Evolutionary conservation across 768 basidiomycete genomes (phyloP).

Genomic region (Amanita exitialis): DNA sequence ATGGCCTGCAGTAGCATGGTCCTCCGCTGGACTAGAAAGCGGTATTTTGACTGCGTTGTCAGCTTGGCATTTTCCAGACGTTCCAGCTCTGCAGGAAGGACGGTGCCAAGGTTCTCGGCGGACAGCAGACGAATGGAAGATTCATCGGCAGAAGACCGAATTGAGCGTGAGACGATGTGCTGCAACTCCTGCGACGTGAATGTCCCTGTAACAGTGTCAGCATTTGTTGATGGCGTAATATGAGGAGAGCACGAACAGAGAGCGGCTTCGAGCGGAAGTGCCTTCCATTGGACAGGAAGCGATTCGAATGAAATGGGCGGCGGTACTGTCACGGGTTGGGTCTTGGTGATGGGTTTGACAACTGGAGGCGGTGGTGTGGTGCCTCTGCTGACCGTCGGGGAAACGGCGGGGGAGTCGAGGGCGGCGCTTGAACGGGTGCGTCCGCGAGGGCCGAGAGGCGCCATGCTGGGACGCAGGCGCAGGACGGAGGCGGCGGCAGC

Average conservation of each 20-base stretch:
- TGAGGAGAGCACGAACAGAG: constrained; percentile 26
- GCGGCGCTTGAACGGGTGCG: neutral
- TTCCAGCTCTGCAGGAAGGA: constrained; percentile 48
- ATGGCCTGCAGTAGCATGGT: constrained; percentile 67
- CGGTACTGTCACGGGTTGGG: constrained; percentile 18
- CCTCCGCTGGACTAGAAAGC: constrained; percentile 55
- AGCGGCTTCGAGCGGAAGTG: constrained; percentile 61
- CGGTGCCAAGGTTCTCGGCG: constrained; percentile 46
- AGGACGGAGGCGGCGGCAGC: neutral
- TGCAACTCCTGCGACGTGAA: constrained; percentile 56
- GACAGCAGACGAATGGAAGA: constrained; percentile 66
- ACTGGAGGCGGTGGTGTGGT: neutral
- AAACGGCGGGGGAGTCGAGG: neutral
- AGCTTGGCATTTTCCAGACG: constrained; percentile 43
- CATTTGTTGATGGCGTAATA: neutral
- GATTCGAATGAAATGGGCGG: constrained; percentile 48
- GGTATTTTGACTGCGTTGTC: constrained; percentile 53
- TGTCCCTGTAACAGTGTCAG: constrained; percentile 30
- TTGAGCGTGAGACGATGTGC: constrained; percentile 60
- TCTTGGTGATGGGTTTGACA: neutral
- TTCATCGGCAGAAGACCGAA: constrained; percentile 57
- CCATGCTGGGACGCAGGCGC: neutral
- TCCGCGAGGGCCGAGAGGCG: neutral
- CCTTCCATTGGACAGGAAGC: constrained; percentile 52
- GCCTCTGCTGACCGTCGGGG: neutral